phyloP scores from a whole-genome alignment of 495 filamentous ascomycete species.

The Aspergillus taichungensis region DNA sequence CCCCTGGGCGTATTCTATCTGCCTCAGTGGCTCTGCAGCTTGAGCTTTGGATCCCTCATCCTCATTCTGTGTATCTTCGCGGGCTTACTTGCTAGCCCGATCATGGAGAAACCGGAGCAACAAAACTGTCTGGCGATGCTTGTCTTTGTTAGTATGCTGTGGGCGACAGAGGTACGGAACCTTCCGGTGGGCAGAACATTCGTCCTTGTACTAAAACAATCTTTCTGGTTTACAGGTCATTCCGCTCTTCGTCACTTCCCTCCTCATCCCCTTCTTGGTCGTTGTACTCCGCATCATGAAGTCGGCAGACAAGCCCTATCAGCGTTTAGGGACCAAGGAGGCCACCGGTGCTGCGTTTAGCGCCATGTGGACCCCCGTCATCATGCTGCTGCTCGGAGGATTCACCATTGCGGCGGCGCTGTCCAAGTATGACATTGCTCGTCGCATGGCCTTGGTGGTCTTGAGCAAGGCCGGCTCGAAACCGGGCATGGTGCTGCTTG shows the following conservation, averaged over 20 bases:
- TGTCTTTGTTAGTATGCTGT: conserved; percentile 86
- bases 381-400: conserved; percentile 94
- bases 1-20: conserved; percentile 69
- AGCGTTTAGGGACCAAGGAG: conserved; percentile 60
- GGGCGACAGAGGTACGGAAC: conserved; percentile 81
- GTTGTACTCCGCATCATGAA: conserved; percentile 80
- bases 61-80: conserved; percentile 64
- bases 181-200: background rate
- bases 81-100: conserved; percentile 58
- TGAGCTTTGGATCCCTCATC: conserved; percentile 70
- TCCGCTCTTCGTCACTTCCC: conserved; percentile 91
- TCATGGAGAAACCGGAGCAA: conserved; percentile 79
- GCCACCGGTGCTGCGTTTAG: conserved; percentile 78
- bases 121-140: conserved; percentile 94
- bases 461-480: conserved; percentile 91
- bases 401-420: conserved; percentile 94
- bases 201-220: conserved; percentile 12
- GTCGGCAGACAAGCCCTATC: conserved; percentile 58
- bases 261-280: conserved; percentile 88
- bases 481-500: conserved; percentile 77
- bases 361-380: conserved; percentile 98
- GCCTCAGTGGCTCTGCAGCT: conserved; percentile 75
- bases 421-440: conserved; percentile 95
- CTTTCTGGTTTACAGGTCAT: conserved; percentile 62
- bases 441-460: conserved; percentile 94